A percentile compares a stretch with the other conserved stretches of the same genome.
phyloP scores from a whole-genome alignment of 2,329 filamentous ascomycete species.

The Claviceps digitariae region DNA sequence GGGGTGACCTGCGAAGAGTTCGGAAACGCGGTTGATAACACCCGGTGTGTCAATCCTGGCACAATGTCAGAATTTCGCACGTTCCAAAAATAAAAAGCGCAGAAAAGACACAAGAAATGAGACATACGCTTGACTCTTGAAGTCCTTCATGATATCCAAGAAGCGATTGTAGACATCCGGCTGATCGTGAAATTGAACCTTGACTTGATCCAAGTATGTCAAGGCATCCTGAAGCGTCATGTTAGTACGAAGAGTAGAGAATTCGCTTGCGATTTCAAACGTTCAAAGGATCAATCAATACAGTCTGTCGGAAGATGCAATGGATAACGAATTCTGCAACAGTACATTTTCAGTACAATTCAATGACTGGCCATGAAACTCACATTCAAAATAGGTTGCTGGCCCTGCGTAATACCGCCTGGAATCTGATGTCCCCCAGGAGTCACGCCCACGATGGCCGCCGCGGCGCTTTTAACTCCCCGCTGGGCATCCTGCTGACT shows the following conservation, averaged over 20 bases:
- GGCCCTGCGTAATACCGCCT: conserved; percentile 26
- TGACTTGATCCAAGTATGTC: conserved; percentile 95
- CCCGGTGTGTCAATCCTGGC: conserved; percentile 84
- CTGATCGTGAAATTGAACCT: conserved; percentile 93
- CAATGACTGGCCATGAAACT: conserved; percentile 17
- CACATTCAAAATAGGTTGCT: conserved; percentile 37
- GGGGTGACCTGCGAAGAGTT: conserved; percentile 88
- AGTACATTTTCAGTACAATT: no score
- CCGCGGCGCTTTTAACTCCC: conserved; percentile 23
- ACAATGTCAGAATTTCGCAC: conserved; percentile 45
- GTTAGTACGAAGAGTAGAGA: neutral
- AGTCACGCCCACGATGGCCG: conserved; percentile 35
- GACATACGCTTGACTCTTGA: conserved; percentile 87
- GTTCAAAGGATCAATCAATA: neutral
- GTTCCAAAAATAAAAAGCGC: conserved; percentile 42
- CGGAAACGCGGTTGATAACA: conserved; percentile 91
- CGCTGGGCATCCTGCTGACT: conserved; percentile 45
- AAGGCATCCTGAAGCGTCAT: conserved; percentile 48
- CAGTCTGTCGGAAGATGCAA: no score
- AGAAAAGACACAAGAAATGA: neutral
- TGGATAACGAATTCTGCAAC: neutral
- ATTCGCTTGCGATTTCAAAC: neutral
- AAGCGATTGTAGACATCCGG: conserved; percentile 96
- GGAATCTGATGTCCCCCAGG: conserved; percentile 24
- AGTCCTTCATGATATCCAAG: conserved; percentile 98